Evolutionary conservation across 371 early-diverging fungal species (phyloP).

Genomic region (Mortierella sp.): DNA sequence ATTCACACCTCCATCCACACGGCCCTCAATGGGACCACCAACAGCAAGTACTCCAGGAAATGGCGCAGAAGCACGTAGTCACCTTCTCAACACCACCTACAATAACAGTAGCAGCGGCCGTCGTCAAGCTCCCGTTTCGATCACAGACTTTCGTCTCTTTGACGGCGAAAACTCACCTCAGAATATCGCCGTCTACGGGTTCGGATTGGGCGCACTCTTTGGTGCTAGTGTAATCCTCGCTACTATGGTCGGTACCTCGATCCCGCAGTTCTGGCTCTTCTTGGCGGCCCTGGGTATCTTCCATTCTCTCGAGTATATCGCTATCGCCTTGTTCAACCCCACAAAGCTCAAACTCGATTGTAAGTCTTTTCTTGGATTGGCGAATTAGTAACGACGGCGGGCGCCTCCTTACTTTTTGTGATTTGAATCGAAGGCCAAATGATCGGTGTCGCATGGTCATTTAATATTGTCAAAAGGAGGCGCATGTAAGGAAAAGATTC

Average conservation of each 20-base stretch:
- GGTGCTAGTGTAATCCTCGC: conserved; percentile 69
- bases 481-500: not conserved
- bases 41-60: not conserved
- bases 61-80: not conserved
- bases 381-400: too few species aligned
- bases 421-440: too few species aligned
- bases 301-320: conserved; percentile 85
- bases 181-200: conserved; percentile 80
- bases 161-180: conserved; percentile 81
- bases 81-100: conserved; percentile 4
- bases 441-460: not conserved
- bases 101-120: not conserved
- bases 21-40: not conserved
- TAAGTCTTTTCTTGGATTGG: conserved; percentile 56
- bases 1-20: conserved; percentile 14
- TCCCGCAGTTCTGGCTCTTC: conserved; percentile 76
- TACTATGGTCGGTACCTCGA: conserved; percentile 40
- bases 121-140: conserved; percentile 21
- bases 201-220: conserved; percentile 71
- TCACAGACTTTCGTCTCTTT: conserved; percentile 63
- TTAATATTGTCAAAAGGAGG: not conserved
- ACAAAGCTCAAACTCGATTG: conserved; percentile 74
- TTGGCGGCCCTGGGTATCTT: conserved; percentile 75
- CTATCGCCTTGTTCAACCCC: conserved; percentile 81
- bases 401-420: too few species aligned